These are phyloP conservation scores for Ophiosphaerella narmari DNA, from an alignment of 2,329 filamentous ascomycete species.

Conservation along the genomic window DNA sequence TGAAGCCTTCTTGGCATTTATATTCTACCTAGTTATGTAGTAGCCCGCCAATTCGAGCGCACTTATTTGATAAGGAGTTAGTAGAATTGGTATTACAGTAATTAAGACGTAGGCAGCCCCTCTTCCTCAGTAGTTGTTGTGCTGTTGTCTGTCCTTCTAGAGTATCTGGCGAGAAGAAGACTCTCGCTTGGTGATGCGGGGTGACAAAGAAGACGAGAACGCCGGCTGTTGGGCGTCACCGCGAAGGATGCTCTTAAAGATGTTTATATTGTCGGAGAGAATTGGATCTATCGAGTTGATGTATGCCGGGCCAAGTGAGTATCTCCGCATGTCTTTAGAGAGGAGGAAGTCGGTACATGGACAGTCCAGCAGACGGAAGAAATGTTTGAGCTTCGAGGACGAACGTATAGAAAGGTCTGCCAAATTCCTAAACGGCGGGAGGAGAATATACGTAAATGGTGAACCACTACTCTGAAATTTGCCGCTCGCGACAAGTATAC, in stretches of 20 bases:
- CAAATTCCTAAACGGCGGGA: too few relatives aligned
- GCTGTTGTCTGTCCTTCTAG: conserved; percentile 24
- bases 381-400: too few relatives aligned
- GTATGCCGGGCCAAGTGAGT: conserved; percentile 23
- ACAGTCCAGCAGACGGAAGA: too few relatives aligned
- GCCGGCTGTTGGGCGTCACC: conserved; percentile 31
- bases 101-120: conserved; percentile 38
- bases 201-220: conserved; percentile 31
- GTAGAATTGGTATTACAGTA: conserved; percentile 19
- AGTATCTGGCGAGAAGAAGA: conserved; percentile 24
- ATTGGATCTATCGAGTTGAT: conserved; percentile 16
- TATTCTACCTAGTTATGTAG: conserved; percentile 45
- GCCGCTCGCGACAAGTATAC: too few relatives aligned
- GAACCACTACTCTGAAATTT: too few relatives aligned
- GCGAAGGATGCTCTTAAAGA: conserved; percentile 38
- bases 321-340: background rate
- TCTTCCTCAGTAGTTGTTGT: conserved; percentile 35
- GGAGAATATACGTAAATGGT: too few relatives aligned
- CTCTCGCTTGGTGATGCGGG: conserved; percentile 37
- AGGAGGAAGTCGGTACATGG: too few relatives aligned
- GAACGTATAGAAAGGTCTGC: too few relatives aligned
- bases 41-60: conserved; percentile 24
- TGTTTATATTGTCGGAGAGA: conserved; percentile 20
- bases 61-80: conserved; percentile 19
- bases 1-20: conserved; percentile 38